Percentiles rank a stretch among this genome's conserved stretches.
Evolutionary conservation across 257 asterid species (phyloP).

Genomic region (Paraleonurus japonicus): DNA sequence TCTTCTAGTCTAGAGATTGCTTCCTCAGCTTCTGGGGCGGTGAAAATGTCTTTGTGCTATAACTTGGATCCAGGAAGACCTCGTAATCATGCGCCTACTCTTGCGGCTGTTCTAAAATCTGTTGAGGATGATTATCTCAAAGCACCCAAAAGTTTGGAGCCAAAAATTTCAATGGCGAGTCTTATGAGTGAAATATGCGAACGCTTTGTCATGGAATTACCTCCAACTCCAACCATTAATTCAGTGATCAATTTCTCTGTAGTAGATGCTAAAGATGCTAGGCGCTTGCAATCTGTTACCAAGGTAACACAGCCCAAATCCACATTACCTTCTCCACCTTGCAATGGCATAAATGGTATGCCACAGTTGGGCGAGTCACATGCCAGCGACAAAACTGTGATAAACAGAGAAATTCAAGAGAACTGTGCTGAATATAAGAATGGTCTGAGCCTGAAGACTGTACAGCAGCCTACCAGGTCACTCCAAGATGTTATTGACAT

Average conservation of each 20-base stretch:
- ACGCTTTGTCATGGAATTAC: conserved; percentile 31
- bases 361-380: conserved; percentile 31
- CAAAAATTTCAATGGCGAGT: conserved; percentile 43
- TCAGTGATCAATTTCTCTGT: conserved; percentile 9
- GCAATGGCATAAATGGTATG: conserved; percentile 31
- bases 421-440: conserved; percentile 32
- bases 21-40: conserved; percentile 57
- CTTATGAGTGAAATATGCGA: conserved; percentile 63
- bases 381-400: conserved; percentile 30
- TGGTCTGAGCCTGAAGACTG: no score
- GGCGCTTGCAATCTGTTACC: conserved; percentile 30
- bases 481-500: conserved; percentile 51
- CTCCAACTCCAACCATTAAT: conserved; percentile 20
- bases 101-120: conserved; percentile 43
- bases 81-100: conserved; percentile 44
- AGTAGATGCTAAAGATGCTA: conserved; percentile 13
- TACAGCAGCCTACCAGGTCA: background rate
- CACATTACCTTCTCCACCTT: conserved; percentile 33
- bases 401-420: conserved; percentile 30
- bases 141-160: conserved; percentile 41
- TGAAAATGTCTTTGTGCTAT: conserved; percentile 43
- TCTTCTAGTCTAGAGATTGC: conserved; percentile 44
- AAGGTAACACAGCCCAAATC: conserved; percentile 27
- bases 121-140: conserved; percentile 51
- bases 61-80: conserved; percentile 37